Conservation (phyloP, 2,329 filamentous ascomycete genomes). For the Hypoxylon sp. region DNA sequence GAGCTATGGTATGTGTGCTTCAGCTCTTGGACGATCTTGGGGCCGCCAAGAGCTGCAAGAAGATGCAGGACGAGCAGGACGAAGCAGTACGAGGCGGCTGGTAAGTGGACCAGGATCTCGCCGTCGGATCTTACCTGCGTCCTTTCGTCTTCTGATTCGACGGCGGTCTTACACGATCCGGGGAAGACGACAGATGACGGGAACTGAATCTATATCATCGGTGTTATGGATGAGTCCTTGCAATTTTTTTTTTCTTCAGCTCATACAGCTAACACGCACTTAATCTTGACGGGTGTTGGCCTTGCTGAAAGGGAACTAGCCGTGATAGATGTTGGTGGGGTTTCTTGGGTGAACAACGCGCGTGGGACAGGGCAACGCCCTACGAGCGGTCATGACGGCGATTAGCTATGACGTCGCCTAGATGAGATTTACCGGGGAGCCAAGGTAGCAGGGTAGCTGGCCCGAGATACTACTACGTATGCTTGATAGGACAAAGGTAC, state of each 20-base stretch:
- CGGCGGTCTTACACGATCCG: background rate
- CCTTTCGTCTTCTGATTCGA: slow-evolving; percentile 3
- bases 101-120: slow-evolving; percentile 1
- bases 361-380: slow-evolving; percentile 26
- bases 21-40: slow-evolving; percentile 2
- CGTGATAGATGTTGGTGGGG: too few relatives aligned
- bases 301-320: background rate
- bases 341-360: slow-evolving; percentile 18
- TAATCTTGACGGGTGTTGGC: too few relatives aligned
- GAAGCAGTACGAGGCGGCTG: slow-evolving; percentile 23
- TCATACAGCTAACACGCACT: too few relatives aligned
- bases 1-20: slow-evolving; percentile 10
- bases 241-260: too few relatives aligned
- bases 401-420: slow-evolving; percentile 13
- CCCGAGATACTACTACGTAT: background rate
- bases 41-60: slow-evolving; percentile 32
- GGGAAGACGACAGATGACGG: background rate
- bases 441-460: background rate
- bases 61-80: too few relatives aligned
- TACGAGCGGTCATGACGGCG: background rate
- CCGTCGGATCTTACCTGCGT: background rate
- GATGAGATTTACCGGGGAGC: slow-evolving; percentile 1
- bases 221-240: background rate
- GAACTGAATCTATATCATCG: background rate
- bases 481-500: too few relatives aligned